A percentile compares a stretch with the other conserved stretches of the same genome.
phyloP scores from a whole-genome alignment of 306 rosid species.

The Rosa chinensis region DNA sequence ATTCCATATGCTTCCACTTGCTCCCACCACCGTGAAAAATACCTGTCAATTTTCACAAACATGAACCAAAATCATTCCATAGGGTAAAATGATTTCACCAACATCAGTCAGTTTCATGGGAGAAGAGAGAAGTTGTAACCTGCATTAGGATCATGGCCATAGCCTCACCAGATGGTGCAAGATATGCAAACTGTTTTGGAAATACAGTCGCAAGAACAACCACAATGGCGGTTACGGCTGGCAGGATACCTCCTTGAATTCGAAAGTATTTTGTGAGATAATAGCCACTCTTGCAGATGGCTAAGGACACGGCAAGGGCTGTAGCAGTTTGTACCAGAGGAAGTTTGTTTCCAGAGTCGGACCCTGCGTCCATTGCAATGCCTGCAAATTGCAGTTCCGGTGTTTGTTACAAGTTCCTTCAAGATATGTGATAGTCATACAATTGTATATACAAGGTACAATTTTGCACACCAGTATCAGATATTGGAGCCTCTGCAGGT shows the following conservation, averaged over 20 bases:
- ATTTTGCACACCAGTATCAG: slow-evolving; percentile 38
- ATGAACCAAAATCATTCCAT: not conserved
- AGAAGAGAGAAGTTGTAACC: slow-evolving; percentile 13
- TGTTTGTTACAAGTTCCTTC: slow-evolving; percentile 8
- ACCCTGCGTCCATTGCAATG: slow-evolving; percentile 17
- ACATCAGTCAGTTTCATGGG: not conserved
- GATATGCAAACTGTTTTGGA: slow-evolving; percentile 39
- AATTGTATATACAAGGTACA: slow-evolving; percentile 5
- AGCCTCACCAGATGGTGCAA: slow-evolving; percentile 53
- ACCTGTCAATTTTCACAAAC: slow-evolving; percentile 27
- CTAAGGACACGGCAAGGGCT: slow-evolving; percentile 44
- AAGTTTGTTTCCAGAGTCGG: slow-evolving; percentile 32
- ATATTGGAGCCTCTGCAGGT: slow-evolving; percentile 55
- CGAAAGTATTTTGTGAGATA: slow-evolving; percentile 37
- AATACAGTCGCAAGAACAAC: slow-evolving; percentile 44
- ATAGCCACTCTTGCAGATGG: slow-evolving; percentile 47
- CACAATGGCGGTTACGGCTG: slow-evolving; percentile 45
- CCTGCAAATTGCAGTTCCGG: slow-evolving; percentile 23
- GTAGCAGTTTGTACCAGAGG: slow-evolving; percentile 25
- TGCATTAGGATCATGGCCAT: slow-evolving; percentile 54
- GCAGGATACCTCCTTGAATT: slow-evolving; percentile 50
- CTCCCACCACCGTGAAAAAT: slow-evolving; percentile 55
- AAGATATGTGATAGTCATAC: not conserved
- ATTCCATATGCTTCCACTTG: slow-evolving; percentile 45
- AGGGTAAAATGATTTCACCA: not conserved